Evolutionary conservation across 2,329 filamentous ascomycete genomes (phyloP), one percentile per base, ranked within the genome.

Genomic region (Fusarium transvaalense): DNA sequence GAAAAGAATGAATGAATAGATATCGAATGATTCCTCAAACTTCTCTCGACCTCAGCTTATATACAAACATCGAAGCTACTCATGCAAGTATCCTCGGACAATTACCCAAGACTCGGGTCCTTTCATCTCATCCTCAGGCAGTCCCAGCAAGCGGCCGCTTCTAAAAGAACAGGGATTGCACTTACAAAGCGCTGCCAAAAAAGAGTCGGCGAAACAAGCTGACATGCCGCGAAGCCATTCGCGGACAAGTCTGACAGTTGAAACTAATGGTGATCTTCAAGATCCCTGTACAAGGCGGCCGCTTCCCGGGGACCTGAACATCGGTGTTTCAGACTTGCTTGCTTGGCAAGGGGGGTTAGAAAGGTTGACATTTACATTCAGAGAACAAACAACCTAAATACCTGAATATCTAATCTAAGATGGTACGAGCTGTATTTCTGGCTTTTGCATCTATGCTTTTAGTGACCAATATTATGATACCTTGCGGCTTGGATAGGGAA

Each of bases 71-170:
- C 17, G 17, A 45, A 47, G 27, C 17, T 43, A 42, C 8, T 12
- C 41, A 10, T 50, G 14, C 27, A n/a, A 43, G 13, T 21, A 51
- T 25, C 10, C 21, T 14, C 15, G 29, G 32, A 23, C 15, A 43
- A 48, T 43, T 37, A 46, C 37, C 51, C 29, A 63, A 38, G 23
- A 19, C 34, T 46, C 23, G n/a, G 31, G 13, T 50, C 62, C 71
- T 52, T 73, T 74, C 63, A 74, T 73, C 66, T 74, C 62, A 59
- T 55, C 34, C n/a, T 47, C 29, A 41, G 32, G 54, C 52, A 54
- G 48, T 47, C 51, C 51, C 31, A 58, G 43, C 59, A 60, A 70
- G 68, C 69, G 69, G 68, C 70, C 71, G 68, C 65, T 54, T 29
- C 41, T 31, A 25, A 41, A 46, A 37, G 13, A 55, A 51, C 64